phyloP scores from a whole-genome alignment of 306 rosid species.

The Delonix regia region DNA sequence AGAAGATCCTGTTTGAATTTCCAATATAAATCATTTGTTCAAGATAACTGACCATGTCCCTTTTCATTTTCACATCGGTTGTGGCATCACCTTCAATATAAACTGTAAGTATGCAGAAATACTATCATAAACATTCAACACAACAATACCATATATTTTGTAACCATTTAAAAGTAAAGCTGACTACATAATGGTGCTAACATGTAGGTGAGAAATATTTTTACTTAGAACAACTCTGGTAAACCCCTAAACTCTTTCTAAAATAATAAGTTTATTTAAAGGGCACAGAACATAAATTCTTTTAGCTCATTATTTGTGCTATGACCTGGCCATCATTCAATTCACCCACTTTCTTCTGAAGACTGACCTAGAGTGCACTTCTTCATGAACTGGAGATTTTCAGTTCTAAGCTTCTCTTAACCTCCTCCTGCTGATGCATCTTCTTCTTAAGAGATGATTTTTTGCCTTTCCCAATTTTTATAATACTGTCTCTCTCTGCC shows the following conservation, averaged over 20 bases:
- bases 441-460: background rate
- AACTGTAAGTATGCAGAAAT: background rate
- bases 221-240: background rate
- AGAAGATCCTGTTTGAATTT: background rate
- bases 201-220: background rate
- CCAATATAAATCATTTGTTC: too few species aligned
- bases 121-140: background rate
- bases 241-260: background rate
- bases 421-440: background rate
- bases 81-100: background rate
- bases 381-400: background rate
- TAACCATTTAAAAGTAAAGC: background rate
- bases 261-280: too few species aligned
- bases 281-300: background rate
- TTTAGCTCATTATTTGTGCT: background rate
- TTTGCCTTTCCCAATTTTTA: background rate
- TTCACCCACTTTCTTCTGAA: background rate
- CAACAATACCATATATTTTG: background rate
- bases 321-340: background rate
- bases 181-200: background rate
- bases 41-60: background rate
- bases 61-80: background rate
- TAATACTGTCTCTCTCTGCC: constrained; percentile 22
- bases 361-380: background rate
- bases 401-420: background rate